phyloP scores from a whole-genome alignment of 176 grass and related monocot species.

The Carex kokanica region DNA sequence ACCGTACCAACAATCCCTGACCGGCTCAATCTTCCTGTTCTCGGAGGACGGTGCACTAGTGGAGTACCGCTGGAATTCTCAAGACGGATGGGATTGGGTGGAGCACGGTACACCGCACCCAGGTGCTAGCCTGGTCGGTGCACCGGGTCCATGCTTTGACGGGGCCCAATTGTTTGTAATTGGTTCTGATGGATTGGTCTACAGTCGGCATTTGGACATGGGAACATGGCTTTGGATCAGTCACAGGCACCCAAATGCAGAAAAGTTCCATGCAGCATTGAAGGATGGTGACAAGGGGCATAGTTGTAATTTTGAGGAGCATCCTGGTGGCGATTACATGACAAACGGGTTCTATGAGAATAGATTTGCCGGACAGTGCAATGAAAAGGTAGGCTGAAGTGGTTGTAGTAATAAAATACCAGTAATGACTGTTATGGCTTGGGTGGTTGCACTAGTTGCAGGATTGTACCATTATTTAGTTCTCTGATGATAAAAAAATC shows the following conservation, averaged over 20 bases:
- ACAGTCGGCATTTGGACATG: conserved; percentile 50
- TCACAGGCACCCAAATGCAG: conserved; percentile 47
- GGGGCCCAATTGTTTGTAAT: conserved; percentile 67
- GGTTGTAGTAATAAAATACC: not conserved
- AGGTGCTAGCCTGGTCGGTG: conserved; percentile 56
- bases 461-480: not conserved
- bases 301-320: conserved; percentile 38
- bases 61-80: conserved; percentile 75
- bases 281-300: conserved; percentile 4
- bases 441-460: not conserved
- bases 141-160: conserved; percentile 75
- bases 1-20: conserved; percentile 45
- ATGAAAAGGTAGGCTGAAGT: conserved; percentile 53
- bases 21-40: conserved; percentile 81
- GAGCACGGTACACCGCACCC: conserved; percentile 81
- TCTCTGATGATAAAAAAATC: not conserved
- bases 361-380: conserved; percentile 57
- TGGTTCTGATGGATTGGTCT: conserved; percentile 75
- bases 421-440: not conserved
- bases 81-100: conserved; percentile 89
- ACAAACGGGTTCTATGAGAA: conserved; percentile 18
- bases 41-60: conserved; percentile 74
- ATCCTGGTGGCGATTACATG: not conserved
- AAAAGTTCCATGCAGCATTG: conserved; percentile 11
- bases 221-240: conserved; percentile 73